phyloP scores from a whole-genome alignment of 2,329 filamentous ascomycete species.

The Sporothrix brunneoviolacea region DNA sequence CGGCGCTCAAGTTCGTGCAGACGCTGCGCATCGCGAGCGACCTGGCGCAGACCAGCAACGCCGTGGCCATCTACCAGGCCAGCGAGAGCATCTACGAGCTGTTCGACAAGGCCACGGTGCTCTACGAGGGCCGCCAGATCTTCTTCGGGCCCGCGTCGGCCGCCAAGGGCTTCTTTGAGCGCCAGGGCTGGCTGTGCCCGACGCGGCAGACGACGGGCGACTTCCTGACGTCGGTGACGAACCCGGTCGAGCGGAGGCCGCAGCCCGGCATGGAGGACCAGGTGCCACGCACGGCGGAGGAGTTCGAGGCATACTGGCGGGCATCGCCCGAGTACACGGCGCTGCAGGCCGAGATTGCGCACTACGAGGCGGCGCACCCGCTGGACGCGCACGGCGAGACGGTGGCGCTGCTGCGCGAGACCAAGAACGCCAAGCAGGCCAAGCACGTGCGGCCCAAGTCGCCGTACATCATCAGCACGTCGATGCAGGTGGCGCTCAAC shows the following conservation, averaged over 20 bases:
- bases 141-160: constrained; percentile 54
- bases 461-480: constrained; percentile 55
- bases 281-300: constrained; percentile 53
- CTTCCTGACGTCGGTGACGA: constrained; percentile 65
- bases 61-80: constrained; percentile 68
- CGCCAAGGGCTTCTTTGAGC: constrained; percentile 58
- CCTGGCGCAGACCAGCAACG: constrained; percentile 59
- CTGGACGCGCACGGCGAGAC: constrained; percentile 28
- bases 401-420: constrained; percentile 40
- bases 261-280: constrained; percentile 49
- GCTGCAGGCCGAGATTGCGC: constrained; percentile 49
- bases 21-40: constrained; percentile 49
- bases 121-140: constrained; percentile 25
- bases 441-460: constrained; percentile 52
- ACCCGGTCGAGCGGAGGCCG: constrained; percentile 45
- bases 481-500: constrained; percentile 41
- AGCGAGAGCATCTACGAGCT: constrained; percentile 50
- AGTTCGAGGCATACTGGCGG: constrained; percentile 54
- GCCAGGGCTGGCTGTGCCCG: constrained; percentile 61
- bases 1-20: constrained; percentile 59
- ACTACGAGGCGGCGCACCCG: constrained; percentile 43
- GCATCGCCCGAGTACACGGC: constrained; percentile 44
- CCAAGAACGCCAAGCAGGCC: constrained; percentile 45
- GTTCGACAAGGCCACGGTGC: constrained; percentile 21
- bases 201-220: constrained; percentile 62